A percentile compares a stretch with the other conserved stretches of the same genome.
Conservation (phyloP, 2,329 filamentous ascomycete genomes). For the Nothophoma quercina region DNA sequence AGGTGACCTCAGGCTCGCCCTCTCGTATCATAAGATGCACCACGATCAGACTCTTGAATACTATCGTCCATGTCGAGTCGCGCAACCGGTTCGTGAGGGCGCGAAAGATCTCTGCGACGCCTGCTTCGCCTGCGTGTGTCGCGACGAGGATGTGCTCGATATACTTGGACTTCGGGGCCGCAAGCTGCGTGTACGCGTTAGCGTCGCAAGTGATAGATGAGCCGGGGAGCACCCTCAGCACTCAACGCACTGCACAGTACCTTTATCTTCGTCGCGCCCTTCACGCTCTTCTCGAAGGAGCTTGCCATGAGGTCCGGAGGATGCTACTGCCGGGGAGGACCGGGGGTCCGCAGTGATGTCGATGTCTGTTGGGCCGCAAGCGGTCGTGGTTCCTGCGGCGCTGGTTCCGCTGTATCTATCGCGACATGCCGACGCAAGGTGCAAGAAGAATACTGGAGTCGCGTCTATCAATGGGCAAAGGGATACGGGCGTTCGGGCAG, state of each 20-base stretch:
- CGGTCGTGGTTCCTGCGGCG: slow-evolving; percentile 21
- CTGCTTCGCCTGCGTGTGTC: slow-evolving; percentile 92
- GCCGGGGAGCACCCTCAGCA: slow-evolving; percentile 1
- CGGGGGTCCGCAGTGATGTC: slow-evolving; percentile 16
- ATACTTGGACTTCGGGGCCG: slow-evolving; percentile 98
- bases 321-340: slow-evolving; percentile 17
- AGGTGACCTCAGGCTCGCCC: slow-evolving; percentile 85
- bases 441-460: slow-evolving; percentile 26
- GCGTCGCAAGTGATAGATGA: slow-evolving; percentile 23
- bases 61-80: slow-evolving; percentile 99
- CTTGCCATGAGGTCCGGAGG: slow-evolving; percentile 67
- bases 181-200: slow-evolving; percentile 66
- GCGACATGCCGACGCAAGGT: slow-evolving; percentile 37
- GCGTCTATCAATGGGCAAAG: slow-evolving; percentile 28
- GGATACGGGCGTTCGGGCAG: slow-evolving; percentile 17
- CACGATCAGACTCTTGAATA: slow-evolving; percentile 96
- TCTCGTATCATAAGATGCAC: slow-evolving; percentile 98
- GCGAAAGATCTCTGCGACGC: slow-evolving; percentile 94
- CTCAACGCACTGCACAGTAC: slow-evolving; percentile 53
- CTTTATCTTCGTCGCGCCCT: slow-evolving; percentile 98
- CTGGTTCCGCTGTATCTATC: slow-evolving; percentile 31
- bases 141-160: slow-evolving; percentile 97
- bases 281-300: slow-evolving; percentile 98
- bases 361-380: slow-evolving; percentile 19
- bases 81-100: slow-evolving; percentile 86